Base-by-base conservation (phyloP, 108 stramenopile genomes). In the Skeletonema tropicum region DNA sequence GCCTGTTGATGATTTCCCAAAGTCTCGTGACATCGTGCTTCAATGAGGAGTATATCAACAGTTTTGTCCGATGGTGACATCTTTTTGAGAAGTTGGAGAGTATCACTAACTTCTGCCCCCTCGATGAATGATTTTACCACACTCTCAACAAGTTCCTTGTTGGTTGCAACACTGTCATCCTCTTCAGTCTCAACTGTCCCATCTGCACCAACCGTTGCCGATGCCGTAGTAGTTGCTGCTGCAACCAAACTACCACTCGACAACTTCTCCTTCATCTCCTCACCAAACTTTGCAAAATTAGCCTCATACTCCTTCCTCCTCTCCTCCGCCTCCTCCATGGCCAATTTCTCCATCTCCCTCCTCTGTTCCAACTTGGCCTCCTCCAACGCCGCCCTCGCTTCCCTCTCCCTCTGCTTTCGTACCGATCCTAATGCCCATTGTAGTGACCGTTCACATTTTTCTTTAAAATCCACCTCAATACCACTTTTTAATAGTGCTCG, bases 11-110 rank as follows among this genome's bases (percentile, higher is more conserved):
- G 70, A 72, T 85, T 80, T 3, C 86, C 83, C 68, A 73, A 33
- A 64, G 82, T 74, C 68, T 87, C 83, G 48, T 79, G 84, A 46
- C 84, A 87, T 31, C 86, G 80, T 2, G 86, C 86, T 66, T 87
- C 84, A 23, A 87, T 87, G 64, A 87, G 80, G 17, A 85, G 65
- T 11, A 87, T 58, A 21, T 82, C 84, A 0, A 70, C 77, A 36
- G 74, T 65, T 52, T 87, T 87, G 65, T 85, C 80, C 5, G 79
- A 75, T 21, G 74, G 81, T 13, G 83, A 38, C 26, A 84, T 64
- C 59, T 82, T 87, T 46, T 72, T 82, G 11, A 85, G 41, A 12
- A 87, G 60, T 62, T 83, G 74, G 19, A 87, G 49, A 1, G 77
- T 73, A 12, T 85, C 81, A 33, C 58, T 75, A 58, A 74, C 85